Evolutionary conservation across 2,329 filamentous ascomycete genomes (phyloP), one percentile per base, ranked within the genome.

Genomic region (Aureobasidium sp.): DNA sequence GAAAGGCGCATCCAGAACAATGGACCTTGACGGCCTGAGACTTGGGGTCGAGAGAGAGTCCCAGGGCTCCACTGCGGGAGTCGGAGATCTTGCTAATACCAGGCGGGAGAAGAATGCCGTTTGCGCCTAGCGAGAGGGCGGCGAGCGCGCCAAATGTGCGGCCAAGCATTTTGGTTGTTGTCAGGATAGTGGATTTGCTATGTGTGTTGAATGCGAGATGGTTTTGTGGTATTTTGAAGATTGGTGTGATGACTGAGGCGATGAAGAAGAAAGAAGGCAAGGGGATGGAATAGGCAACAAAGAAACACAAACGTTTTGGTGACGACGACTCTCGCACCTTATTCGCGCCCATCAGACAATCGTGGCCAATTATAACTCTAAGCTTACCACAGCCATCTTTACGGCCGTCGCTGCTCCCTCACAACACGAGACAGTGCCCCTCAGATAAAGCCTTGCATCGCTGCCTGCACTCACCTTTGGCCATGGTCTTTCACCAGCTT

Each of bases 61-160:
- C 49, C 2, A 75, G 67, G 60, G 76, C 75, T 71, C 79, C 73
- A 66, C 78, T 69, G 42, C 75, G 73, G 62, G 74, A 71, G 60
- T 80, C 77, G 58, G 75, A 71, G 22, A 74, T 70, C 61, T 79
- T 70, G 67, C 79, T 74, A n/a, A 71, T 40, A 62, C 65, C 65
- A 62, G 84, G 80, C 37, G 83, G 77, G 60, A 87, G 67, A 63
- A 86, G 75, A 68, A 86, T 78, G 62, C 82, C 71, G 64, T 67
- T 68, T 62, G 71, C 71, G 67, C 68, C 65, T 54, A 73, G 62
- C 60, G 68, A 68, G 48, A 67, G 65, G 65, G 67, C 64, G 62
- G 66, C 48, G 31, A 68, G 66, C 37, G 67, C 63, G 69, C 70
- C 70, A 68, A 67, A 67, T 49, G 66, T 60, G 66, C 71, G 71